Base-by-base conservation (phyloP, 371 early-diverging fungal genomes). In the Lichtheimia corymbifera region DNA sequence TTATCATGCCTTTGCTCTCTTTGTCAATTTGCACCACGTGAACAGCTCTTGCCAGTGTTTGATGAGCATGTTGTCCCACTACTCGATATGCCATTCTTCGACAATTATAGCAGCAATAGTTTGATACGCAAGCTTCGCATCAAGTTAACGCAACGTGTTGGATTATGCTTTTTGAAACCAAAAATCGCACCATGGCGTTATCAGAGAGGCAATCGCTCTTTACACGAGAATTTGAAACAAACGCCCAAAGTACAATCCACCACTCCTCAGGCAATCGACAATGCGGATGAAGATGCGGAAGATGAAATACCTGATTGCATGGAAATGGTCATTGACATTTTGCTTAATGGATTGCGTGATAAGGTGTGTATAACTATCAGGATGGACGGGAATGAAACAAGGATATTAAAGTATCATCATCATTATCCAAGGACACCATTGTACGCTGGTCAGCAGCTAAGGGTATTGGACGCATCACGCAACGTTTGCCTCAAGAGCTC, bases 371-470 rank as follows among this genome's bases (percentile, higher is more conserved):
- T 18, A 63, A 30, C 20, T 5, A 44, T 5, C 7, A 18, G 7
- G 17, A 13, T n/a, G 17, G 22, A 9, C 0, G 40, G 2, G 2
- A 41, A 12, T 4, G 24, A 4, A 13, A 57, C 12, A 5, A 12
- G 1, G 14, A 18, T 18, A 41, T 11, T 22, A 4, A 30, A 0
- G 17, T 6, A 53, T 9, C 12, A 55, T 28, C n/a, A 47, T 9
- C 12, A 55, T 28, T 1, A 47, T 14, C 20, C 12, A 54, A 91
- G 89, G 97, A 98, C 61, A 97, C 97, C 0, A 90, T 96, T 60
- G 94, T 96, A 3, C 88, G 99, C 49, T 97, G 96, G 97, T 92
- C 96, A 4, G 89, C 95, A 2, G 97, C 98, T 6, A 98, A 98
- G 74, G 97, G 96, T 11, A 76, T 98, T 53, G 97, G 93, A 3